Percentiles rank a stretch among this genome's conserved stretches.
Evolutionary conservation across 176 grass and related monocot genomes (phyloP).

Genomic region (maize (Zea mays)): Zm-B73-REFERENCE-NAM-5.0 NC_050103.1:172315501-172316000

Average conservation of each 20-base stretch:
- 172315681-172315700: too few relatives aligned
- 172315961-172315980: slow-evolving; percentile 83
- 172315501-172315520: too few relatives aligned
- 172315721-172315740: slow-evolving; percentile 88
- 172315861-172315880: slow-evolving; percentile 91
- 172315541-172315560: too few relatives aligned
- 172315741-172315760: slow-evolving; percentile 77
- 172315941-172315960: slow-evolving; percentile 87
- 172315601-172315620: too few relatives aligned
- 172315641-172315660: too few relatives aligned
- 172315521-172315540: too few relatives aligned
- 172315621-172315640: too few relatives aligned
- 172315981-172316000: slow-evolving; percentile 65
- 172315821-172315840: slow-evolving; percentile 18
- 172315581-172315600: too few relatives aligned
- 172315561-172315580: too few relatives aligned
- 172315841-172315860: slow-evolving; percentile 36
- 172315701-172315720: slow-evolving; percentile 84
- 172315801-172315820: not conserved
- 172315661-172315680: too few relatives aligned
- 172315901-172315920: slow-evolving; percentile 79
- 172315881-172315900: slow-evolving; percentile 92
- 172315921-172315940: slow-evolving; percentile 84
- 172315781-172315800: not conserved
- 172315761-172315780: slow-evolving; percentile 91